Base-by-base conservation (phyloP, 441 rosid genomes). In the Pelargonium cotyledonis region DNA sequence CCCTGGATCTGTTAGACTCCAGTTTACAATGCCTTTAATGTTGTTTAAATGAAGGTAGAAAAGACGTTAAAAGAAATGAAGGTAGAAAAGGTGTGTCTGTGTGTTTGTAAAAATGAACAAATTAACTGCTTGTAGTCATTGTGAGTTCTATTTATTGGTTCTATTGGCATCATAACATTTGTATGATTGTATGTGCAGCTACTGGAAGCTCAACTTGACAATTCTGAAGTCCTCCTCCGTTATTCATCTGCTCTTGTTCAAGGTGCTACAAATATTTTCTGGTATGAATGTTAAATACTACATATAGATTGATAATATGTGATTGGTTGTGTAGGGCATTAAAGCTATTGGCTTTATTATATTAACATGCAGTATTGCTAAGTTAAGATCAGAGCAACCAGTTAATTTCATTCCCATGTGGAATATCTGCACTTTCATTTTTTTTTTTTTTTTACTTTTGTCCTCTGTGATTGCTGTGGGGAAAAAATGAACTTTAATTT, bases 261-360 rank as follows among this genome's bases (percentile, higher is more conserved):
- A 76, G 99, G 99, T 77, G 99, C 98, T 72, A 88, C 98, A 68
- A 89, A 89, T 86, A 93, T 95, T 63, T 89, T 92, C 84, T 95
- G 99, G 99, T 95, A 92, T 64, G 85, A 21, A 73, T 68, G 63
- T 72, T 14, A 7, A 35, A 19, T 63, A 72, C 31, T 63, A 21
- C 16, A 21, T 21, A 44, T 38, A 19, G 44, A 14, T 38, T 60
- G 16, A 9, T 67, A 60, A 29, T 80, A 26, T 55, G 21, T 21
- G 23, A 57, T 40, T 78, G 65, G 26, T 43, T 15, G 61, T 6
- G 14, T 55, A 5, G 65, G 38, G 26, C 58, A 29, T 58, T 71
- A 46, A 26, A 41, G 62, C 58, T 65, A 12, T 29, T 65, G 63
- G 16, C 63, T 63, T 65, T 29, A 60, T 61, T 29, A 26, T 12